phyloP scores from a whole-genome alignment of 495 filamentous ascomycete genomes.

The Neurospora discreta region DNA sequence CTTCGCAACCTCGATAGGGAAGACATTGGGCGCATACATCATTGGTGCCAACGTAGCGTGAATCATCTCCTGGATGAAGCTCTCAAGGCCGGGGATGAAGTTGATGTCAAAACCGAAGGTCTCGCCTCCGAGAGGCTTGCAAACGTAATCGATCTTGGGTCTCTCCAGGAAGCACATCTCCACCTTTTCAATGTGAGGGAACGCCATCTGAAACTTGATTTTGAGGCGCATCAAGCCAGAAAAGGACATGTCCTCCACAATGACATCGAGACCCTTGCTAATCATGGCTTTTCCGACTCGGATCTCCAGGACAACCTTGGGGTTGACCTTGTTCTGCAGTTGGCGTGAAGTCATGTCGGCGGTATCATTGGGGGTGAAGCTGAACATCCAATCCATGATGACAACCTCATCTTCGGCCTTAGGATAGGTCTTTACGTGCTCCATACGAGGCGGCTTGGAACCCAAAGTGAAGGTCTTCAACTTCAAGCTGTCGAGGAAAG shows the following conservation, averaged over 20 bases:
- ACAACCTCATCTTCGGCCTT: slow-evolving; percentile 92
- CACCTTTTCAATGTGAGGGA: slow-evolving; percentile 86
- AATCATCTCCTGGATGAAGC: slow-evolving; percentile 91
- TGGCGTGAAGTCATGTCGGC: slow-evolving; percentile 85
- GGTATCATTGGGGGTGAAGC: slow-evolving; percentile 91
- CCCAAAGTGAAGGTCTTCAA: slow-evolving; percentile 87
- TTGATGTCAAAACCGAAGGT: slow-evolving; percentile 96
- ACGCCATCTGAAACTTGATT: slow-evolving; percentile 90
- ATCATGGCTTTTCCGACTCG: slow-evolving; percentile 88
- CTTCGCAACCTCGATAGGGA: slow-evolving; percentile 97
- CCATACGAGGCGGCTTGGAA: slow-evolving; percentile 87
- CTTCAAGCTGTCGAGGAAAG: slow-evolving; percentile 85
- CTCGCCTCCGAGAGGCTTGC: slow-evolving; percentile 94
- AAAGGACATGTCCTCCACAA: slow-evolving; percentile 96
- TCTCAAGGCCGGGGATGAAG: slow-evolving; percentile 89
- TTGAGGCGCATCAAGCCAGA: slow-evolving; percentile 91
- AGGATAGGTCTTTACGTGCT: slow-evolving; percentile 96
- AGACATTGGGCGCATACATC: slow-evolving; percentile 96
- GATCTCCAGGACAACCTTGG: slow-evolving; percentile 90
- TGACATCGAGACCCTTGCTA: slow-evolving; percentile 92
- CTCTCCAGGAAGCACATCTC: slow-evolving; percentile 77
- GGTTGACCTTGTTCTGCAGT: slow-evolving; percentile 88
- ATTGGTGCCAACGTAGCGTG: slow-evolving; percentile 86
- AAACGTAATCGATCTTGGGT: slow-evolving; percentile 80
- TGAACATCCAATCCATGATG: slow-evolving; percentile 99